Conservation (phyloP, 192 early-diverging fungal genomes). For the Piromyces finnis region DNA sequence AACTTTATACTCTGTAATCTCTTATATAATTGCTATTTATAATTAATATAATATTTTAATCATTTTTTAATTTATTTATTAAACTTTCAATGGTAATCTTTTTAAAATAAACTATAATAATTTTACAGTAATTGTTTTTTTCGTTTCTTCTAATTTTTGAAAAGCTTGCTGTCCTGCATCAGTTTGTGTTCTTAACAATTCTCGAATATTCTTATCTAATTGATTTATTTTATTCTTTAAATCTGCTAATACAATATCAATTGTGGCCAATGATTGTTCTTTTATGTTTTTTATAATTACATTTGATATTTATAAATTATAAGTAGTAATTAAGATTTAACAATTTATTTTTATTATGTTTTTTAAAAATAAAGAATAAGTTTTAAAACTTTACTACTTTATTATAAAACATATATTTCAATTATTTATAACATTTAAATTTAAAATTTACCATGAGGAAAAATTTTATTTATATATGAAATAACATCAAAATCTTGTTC, state of each 20-base stretch:
- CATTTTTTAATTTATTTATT: no score
- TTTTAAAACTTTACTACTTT: no score
- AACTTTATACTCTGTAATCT: slow-evolving; percentile 69
- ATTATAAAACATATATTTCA: no score
- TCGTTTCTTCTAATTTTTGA: slow-evolving; percentile 48
- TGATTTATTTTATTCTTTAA: slow-evolving; percentile 33
- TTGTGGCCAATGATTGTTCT: slow-evolving; percentile 41
- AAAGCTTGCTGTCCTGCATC: slow-evolving; percentile 33
- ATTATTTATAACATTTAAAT: background rate
- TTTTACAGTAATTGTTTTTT: slow-evolving; percentile 59
- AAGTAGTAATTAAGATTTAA: no score
- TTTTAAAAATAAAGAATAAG: no score
- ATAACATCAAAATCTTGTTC: background rate
- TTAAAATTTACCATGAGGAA: background rate
- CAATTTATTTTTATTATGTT: no score
- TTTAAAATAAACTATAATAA: no score
- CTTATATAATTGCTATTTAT: slow-evolving; percentile 47
- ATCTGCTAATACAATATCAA: slow-evolving; percentile 46
- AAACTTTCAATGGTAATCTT: no score
- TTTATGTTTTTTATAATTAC: no score
- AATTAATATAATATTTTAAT: background rate
- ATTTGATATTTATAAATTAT: no score
- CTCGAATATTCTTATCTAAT: slow-evolving; percentile 45
- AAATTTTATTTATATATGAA: background rate
- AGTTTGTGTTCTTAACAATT: slow-evolving; percentile 52